Base-by-base conservation (phyloP, 306 rosid species). In the Amphicarpaea edgeworthii region DNA sequence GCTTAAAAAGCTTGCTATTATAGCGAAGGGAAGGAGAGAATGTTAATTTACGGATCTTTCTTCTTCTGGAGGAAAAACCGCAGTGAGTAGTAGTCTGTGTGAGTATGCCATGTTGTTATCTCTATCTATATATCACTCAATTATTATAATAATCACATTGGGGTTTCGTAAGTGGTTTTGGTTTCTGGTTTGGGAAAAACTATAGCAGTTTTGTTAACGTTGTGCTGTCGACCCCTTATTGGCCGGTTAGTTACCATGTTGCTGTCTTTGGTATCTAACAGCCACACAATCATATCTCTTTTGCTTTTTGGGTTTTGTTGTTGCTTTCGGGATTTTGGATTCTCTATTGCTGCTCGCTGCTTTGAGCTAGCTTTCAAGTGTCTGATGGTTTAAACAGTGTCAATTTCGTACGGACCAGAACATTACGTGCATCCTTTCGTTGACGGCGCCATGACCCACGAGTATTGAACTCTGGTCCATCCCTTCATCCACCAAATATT, bases 161-260 rank as follows among this genome's bases (percentile, higher is more conserved):
- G 72, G 54, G 75, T 55, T 54, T 75, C 19, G 46, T 0, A 80
- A 60, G 63, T 37, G 86, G 87, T 82, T 84, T 79, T 26, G 73
- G 73, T 78, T 45, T 55, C 77, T 26, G 68, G 87, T 84, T 59
- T 79, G 7, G 11, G 34, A 46, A 62, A 81, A 77, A 85, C 90
- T 74, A 75, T 64, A 12, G 79, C 26, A 34, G 81, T 78, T 73
- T 73, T 68, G 45, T 58, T 34, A 2, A 14, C 7, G 70, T 30
- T 83, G 87, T n/a, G 93, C 41, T 93, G 96, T 93, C 96, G 90
- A 93, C 0, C 28, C 1, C 0, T 15, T 10, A 87, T 90, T 83
- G 83, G 91, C 1, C 41, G 5, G 6, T 7, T 2, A 14, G 38
- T 66, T 53, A 32, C 84, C 59, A 59, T 54, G 60, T 37, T 59